phyloP scores from a whole-genome alignment of 2,329 filamentous ascomycete species.

The Teratosphaeriaceae sp. region DNA sequence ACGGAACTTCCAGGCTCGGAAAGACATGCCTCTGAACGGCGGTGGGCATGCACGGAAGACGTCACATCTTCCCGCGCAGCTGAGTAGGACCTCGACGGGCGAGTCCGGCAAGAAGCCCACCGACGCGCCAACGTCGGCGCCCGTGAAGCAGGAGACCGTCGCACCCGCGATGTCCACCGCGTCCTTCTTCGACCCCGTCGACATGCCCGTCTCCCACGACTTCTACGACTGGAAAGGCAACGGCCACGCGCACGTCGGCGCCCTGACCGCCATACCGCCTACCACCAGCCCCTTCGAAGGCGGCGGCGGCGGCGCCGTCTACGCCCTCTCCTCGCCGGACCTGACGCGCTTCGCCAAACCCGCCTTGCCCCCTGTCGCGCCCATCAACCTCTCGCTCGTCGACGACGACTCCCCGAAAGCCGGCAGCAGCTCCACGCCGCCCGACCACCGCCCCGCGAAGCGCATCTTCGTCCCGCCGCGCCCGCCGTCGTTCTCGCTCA shows the following conservation, averaged over 20 bases:
- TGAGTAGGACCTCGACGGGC: slow-evolving; percentile 19
- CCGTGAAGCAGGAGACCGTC: slow-evolving; percentile 26
- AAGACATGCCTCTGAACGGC: slow-evolving; percentile 81
- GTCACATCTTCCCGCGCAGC: slow-evolving; percentile 15
- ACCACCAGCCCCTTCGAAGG: slow-evolving; percentile 13
- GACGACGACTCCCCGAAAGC: slow-evolving; percentile 46
- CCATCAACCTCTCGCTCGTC: slow-evolving; percentile 50
- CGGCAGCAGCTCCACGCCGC: slow-evolving; percentile 14
- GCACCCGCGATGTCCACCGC: slow-evolving; percentile 33
- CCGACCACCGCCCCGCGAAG: slow-evolving; percentile 18
- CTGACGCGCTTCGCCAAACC: slow-evolving; percentile 36
- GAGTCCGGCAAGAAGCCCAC: slow-evolving; percentile 22
- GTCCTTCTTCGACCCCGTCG: slow-evolving; percentile 32
- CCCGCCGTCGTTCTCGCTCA: slow-evolving; percentile 40
- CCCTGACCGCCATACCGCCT: slow-evolving; percentile 38
- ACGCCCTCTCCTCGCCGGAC: slow-evolving; percentile 44
- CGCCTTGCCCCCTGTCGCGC: slow-evolving; percentile 36
- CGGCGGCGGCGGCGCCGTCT: slow-evolving; percentile 10
- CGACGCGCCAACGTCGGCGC: slow-evolving; percentile 24
- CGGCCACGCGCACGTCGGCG: slow-evolving; percentile 23
- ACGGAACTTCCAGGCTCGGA: slow-evolving; percentile 88
- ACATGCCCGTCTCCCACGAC: slow-evolving; percentile 36
- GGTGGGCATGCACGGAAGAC: slow-evolving; percentile 68
- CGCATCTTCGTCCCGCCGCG: slow-evolving; percentile 29
- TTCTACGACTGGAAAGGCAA: slow-evolving; percentile 38